Percentiles rank a stretch among this genome's conserved stretches.
phyloP scores from a whole-genome alignment of 192 early-diverging fungal species.

The Dimargaris verticillata region DNA sequence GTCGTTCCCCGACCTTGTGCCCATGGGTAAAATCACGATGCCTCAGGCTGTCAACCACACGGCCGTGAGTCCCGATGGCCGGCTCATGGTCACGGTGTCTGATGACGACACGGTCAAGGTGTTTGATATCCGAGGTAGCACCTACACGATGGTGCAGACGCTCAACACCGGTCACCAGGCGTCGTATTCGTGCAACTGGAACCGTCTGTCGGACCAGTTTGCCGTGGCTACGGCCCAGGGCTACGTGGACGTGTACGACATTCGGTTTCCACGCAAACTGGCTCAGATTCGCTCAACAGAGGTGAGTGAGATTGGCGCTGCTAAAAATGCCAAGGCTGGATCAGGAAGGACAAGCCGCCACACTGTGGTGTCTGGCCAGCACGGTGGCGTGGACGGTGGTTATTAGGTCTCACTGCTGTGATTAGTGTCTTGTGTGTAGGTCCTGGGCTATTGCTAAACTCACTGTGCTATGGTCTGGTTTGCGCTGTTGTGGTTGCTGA shows the following conservation, averaged over 20 bases:
- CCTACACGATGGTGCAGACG: slow-evolving; percentile 55
- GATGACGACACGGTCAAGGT: slow-evolving; percentile 76
- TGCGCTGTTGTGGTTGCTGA: too few relatives aligned
- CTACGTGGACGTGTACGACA: slow-evolving; percentile 82
- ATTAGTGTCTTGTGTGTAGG: too few relatives aligned
- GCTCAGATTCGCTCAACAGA: slow-evolving; percentile 12
- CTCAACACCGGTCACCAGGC: slow-evolving; percentile 67
- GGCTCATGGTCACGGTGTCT: slow-evolving; percentile 80
- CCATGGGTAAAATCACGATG: slow-evolving; percentile 57
- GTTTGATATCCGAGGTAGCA: slow-evolving; percentile 51
- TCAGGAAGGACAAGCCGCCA: too few relatives aligned
- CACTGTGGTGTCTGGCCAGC: too few relatives aligned
- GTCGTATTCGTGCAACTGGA: slow-evolving; percentile 90
- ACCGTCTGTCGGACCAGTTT: slow-evolving; percentile 80
- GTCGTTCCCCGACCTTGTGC: slow-evolving; percentile 59
- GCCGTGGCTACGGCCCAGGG: slow-evolving; percentile 94
- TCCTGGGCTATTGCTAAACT: too few relatives aligned
- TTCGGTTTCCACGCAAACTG: slow-evolving; percentile 52
- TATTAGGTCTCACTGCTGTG: too few relatives aligned
- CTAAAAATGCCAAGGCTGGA: too few relatives aligned
- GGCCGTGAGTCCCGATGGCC: slow-evolving; percentile 81
- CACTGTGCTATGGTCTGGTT: too few relatives aligned
- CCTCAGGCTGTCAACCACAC: slow-evolving; percentile 84
- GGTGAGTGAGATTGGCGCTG: slow-evolving; percentile 13
- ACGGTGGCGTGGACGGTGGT: too few relatives aligned